Conservation (phyloP, 441 rosid genomes). For the Pelargonium exstipulatum region DNA sequence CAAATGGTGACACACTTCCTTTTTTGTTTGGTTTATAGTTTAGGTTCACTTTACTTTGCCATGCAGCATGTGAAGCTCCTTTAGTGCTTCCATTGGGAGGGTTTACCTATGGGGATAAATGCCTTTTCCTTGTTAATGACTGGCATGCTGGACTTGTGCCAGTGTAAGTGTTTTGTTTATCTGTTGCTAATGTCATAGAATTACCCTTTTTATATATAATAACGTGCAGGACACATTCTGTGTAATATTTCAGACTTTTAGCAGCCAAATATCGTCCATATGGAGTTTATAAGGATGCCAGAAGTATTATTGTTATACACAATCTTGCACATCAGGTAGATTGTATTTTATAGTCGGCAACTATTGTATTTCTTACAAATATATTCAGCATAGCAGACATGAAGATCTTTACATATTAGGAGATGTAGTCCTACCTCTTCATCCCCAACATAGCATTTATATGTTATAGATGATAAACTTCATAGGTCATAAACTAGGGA, state of each 20-base stretch:
- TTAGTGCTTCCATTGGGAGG: constrained; percentile 89
- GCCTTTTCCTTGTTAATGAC: constrained; percentile 88
- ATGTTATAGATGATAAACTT: too few relatives aligned
- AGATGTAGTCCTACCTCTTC: too few relatives aligned
- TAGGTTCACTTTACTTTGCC: constrained; percentile 84
- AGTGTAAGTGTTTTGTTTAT: constrained; percentile 40
- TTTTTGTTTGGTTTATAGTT: constrained; percentile 56
- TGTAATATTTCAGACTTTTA: constrained; percentile 51
- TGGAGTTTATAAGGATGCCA: constrained; percentile 85
- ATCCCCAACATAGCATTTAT: too few relatives aligned
- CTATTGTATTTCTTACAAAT: neutral
- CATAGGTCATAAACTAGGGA: too few relatives aligned
- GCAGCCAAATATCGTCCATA: constrained; percentile 78
- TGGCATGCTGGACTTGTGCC: constrained; percentile 98
- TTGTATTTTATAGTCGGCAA: constrained; percentile 4
- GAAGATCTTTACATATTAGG: too few relatives aligned
- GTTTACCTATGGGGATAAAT: constrained; percentile 81
- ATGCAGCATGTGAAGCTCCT: constrained; percentile 98
- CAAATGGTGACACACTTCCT: constrained; percentile 26
- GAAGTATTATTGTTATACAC: constrained; percentile 72
- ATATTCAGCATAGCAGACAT: too few relatives aligned
- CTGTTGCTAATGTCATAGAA: neutral
- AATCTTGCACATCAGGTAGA: constrained; percentile 92
- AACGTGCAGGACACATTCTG: neutral
- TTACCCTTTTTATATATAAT: neutral